Evolutionary conservation across 208 protist genomes (phyloP), one percentile per base, ranked within the genome.

Genomic region (Balamuthia mandrillaris): DNA sequence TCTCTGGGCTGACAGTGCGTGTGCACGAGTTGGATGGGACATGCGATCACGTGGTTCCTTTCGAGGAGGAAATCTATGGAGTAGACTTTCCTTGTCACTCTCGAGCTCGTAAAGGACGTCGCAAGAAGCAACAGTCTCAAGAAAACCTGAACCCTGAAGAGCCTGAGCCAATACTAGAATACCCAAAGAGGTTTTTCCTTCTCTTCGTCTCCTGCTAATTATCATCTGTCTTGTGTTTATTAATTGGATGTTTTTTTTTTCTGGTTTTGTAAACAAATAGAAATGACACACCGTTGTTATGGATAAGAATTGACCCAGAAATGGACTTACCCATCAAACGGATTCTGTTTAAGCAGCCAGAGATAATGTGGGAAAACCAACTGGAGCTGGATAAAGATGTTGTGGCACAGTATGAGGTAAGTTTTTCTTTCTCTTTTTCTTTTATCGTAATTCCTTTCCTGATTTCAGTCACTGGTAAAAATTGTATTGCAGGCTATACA

Each of bases 291-390:
- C 88, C 88, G 27, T 31, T 90, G 3, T 41, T 88, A 10, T 88
- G 85, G 85, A 41, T 91, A n/a, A 33, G 88, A 18, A 79, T 91
- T 29, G 88, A 91, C 39, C 88, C 88, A 42, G 85, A 91, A 1
- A 47, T 87, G 1, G 88, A 91, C 21, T 83, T 72, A 58, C 60
- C 88, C 14, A 41, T 45, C 35, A 74, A 81, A 24, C 63, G 68
- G 52, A 84, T 88, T 29, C 58, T 54, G 21, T 87, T 88, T 24
- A 51, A 33, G 47, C 85, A 90, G 75, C 84, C 85, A 3, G 88
- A 90, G 63, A 83, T 79, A 21, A 88, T 88, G 85, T 90, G 88
- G 88, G 79, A 88, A 24, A 79, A 85, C 54, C 84, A 88, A 41
- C 60, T 90, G 16, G 85, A 90, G 31, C 41, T 81, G 44, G 88